Evolutionary conservation across 306 rosid species (phyloP), one percentile per base, ranked within the genome.

Genomic region (Fagus crenata): DNA sequence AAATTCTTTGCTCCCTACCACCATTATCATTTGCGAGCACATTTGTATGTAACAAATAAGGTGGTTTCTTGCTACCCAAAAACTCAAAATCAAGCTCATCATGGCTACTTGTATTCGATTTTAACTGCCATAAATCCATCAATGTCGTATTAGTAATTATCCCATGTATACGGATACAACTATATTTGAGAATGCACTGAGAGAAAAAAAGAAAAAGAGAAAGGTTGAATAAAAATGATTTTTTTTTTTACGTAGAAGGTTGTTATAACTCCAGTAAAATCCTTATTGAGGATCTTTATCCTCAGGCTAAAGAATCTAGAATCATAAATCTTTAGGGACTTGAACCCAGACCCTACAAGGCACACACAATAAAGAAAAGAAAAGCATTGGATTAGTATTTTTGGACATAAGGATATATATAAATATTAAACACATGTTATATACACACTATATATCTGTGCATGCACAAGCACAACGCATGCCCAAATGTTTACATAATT

Each of bases 21-120:
- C 69, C 56, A 17, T 41, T 22, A 0, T 79, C 81, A 46, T 78
- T 61, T 31, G 53, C 51, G 14, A n/a, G 49, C 17, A 78, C 68
- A 56, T 78, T 85, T 15, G 85, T 85, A 28, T 54, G 78, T 14
- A 85, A 15, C 31, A 71, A 3, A 75, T 75, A 39, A 7, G 55
- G 81, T 5, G 12, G 43, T 33, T 35, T n/a, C 6, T 14, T 28
- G 22, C 37, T 74, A 0, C 83, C 85, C 60, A 85, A 35, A 2
- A 85, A 76, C 37, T 82, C 82, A n/a, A 81, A 85, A 67, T 85
- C 88, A 35, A 68, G 39, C 77, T 85, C 82, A 43, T 85, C 77
- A 5, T 76, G 75, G 13, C 2, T 49, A 18, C 1, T 31, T 4
- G 12, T 37, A 1, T 71, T 22, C 36, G 81, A 77, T 14, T 6